Base-by-base conservation (phyloP, 2,329 filamentous ascomycete species). In the Talaromyces funiculosus region DNA sequence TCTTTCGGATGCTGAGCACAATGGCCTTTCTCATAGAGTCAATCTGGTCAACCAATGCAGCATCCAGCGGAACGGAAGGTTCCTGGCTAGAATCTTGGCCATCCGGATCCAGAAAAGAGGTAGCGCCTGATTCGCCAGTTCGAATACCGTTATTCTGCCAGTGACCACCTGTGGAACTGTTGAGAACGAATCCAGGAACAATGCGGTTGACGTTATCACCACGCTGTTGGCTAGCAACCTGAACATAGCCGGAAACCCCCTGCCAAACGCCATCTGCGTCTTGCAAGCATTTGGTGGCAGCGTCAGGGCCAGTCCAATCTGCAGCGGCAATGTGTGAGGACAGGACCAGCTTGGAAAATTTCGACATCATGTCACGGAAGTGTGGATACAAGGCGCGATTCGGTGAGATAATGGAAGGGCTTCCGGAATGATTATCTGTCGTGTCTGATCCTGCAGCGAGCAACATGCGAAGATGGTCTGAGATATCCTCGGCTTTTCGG, bases 321-420 rank as follows among this genome's bases (percentile, higher is more conserved):
- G 93, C 90, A 5, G 93, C 92, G 40, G 94, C 94, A 72, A 99
- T 97, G 72, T 99, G 94, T 14, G 94, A 97, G 2, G 94, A 99
- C 53, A 99, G 87, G 47, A 99, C 94, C 9, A 99, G 82, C 74
- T 99, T 99, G n/a, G 94, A 97, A 74, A 99, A 99, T 68, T 96
- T 92, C 47, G 94, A 97, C 94, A 99, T 99, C 87, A 97, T 97
- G 72, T 97, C 94, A 58, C 94, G 84, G 77, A 99, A 99, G 75
- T 97, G 92, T 24, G 94, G 94, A 71, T 97, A 97, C 16, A 99
- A 80, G 0, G 92, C 90, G 74, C 97, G 97, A 80, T 99, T 99
- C 4, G 91, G 95, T 6, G 92, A 97, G 62, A 99, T 99, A 69
- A 99, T 97, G n/a, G 94, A 97, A 4, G 94, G 94, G 67, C 97